Evolutionary conservation across 2,329 filamentous ascomycete species (phyloP).

Genomic region (Dothistroma septosporum): DNA sequence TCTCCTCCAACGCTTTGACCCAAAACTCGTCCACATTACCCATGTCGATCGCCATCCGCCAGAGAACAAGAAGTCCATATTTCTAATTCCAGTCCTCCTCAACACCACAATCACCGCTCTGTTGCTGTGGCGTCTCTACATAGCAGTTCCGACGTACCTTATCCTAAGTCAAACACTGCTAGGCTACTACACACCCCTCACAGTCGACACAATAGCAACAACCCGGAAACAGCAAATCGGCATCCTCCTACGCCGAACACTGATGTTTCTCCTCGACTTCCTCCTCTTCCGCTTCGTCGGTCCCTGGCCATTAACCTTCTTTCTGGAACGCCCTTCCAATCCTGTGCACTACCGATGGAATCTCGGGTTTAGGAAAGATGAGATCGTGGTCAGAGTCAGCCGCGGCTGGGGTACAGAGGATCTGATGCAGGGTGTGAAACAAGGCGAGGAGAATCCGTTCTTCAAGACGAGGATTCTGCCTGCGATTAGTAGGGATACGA

Average conservation of each 20-base stretch:
- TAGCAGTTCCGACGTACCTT: slow-evolving; percentile 69
- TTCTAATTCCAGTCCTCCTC: slow-evolving; percentile 71
- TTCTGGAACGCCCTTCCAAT: slow-evolving; percentile 58
- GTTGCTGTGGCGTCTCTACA: slow-evolving; percentile 65
- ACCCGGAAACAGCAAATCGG: slow-evolving; percentile 55
- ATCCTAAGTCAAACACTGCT: slow-evolving; percentile 60
- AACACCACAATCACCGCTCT: slow-evolving; percentile 64
- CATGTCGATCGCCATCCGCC: slow-evolving; percentile 71
- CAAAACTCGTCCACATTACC: slow-evolving; percentile 72
- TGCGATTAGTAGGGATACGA: slow-evolving; percentile 63
- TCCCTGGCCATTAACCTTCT: slow-evolving; percentile 49
- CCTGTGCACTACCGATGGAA: slow-evolving; percentile 69
- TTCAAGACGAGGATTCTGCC: slow-evolving; percentile 61
- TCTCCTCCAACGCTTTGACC: slow-evolving; percentile 63
- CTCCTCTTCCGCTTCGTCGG: slow-evolving; percentile 42
- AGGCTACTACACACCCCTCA: slow-evolving; percentile 63
- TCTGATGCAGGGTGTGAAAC: slow-evolving; percentile 50
- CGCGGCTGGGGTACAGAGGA: slow-evolving; percentile 65
- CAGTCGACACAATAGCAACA: slow-evolving; percentile 56
- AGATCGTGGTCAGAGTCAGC: slow-evolving; percentile 77
- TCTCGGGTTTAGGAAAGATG: slow-evolving; percentile 71
- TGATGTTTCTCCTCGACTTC: slow-evolving; percentile 72
- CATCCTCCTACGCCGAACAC: slow-evolving; percentile 57
- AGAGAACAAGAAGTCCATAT: slow-evolving; percentile 76
- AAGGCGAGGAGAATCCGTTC: slow-evolving; percentile 51